Evolutionary conservation across 306 rosid genomes (phyloP), one percentile per base, ranked within the genome.

Genomic region (Ziziphus jujuba): DNA sequence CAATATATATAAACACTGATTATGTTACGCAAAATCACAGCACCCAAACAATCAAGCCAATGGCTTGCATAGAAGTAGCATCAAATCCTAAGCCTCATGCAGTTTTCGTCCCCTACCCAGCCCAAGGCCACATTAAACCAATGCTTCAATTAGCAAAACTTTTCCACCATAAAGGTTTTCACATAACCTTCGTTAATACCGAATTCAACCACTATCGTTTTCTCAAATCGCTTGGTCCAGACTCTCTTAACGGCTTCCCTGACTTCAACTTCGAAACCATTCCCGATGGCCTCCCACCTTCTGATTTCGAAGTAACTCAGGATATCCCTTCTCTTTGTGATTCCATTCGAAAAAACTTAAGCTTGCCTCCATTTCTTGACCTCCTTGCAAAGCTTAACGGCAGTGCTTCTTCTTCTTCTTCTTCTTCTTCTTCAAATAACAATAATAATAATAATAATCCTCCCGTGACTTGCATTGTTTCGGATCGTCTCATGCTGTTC

Each of bases 81-180:
- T n/a, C 8, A 23, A 4, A 52, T 2, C 23, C 1, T 13, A 63
- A 62, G 24, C 77, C 65, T 64, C 77, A 72, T 35, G 65, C 56
- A 13, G 59, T 64, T 2, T 72, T 65, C 22, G 6, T 72, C 9
- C 71, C 77, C 0, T 5, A 6, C 34, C 77, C 71, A 22, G 6
- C 5, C 35, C 71, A 56, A 20, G 24, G 71, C 50, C 77, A 64
- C 19, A 56, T 72, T 1, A 63, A 55, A 58, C 59, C 77, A 10
- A 45, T 43, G 58, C 77, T 72, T 0, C 43, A 72, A 55, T 45
- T 72, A 2, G 16, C 77, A 47, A 72, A 45, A 48, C 70, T 72
- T 7, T 65, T 72, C 61, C 77, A 72, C 71, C 36, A 56, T 8
- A 64, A 17, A n/a, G 77, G 77, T 4, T 63, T 72, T 3, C 45